Evolutionary conservation across 164 flowering plant genomes (phyloP), one percentile per base, ranked within the genome.

Genomic region (Magnolia changhungtana): DNA sequence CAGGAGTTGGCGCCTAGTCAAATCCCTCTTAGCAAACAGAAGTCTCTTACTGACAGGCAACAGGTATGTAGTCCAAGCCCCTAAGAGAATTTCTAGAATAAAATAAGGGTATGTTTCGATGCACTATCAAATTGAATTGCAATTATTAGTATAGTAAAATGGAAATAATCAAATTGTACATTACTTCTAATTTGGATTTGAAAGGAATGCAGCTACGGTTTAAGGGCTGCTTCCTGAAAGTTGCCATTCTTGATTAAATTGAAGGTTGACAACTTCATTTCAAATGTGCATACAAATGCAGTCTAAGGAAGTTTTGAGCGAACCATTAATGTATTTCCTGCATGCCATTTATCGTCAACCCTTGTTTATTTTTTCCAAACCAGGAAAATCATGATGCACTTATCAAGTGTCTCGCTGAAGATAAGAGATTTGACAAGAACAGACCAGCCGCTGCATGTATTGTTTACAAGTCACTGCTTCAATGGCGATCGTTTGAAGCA

Each of bases 401-500:
- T 14, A 85, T 92, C 81, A 91, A 90, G 81, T 91, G 93, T 64
- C 87, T 92, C n/a, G 51, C 81, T 67, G 90, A 91, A 79, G 92
- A 91, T 50, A 88, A 84, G 73, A 61, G 83, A 72, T 92, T 92
- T 81, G 88, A 88, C 72, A 85, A 87, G 75, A 82, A 78, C 63
- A 88, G 83, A 75, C 90, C 97, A 27, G 88, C 82, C 18, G 88
- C 92, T 67, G 92, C 95, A 7, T 90, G 86, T 69, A 79, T 87
- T 61, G 87, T 91, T 5, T 91, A 86, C 78, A 91, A 86, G 82
- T 78, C 88, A 77, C 90, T 92, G 80, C 84, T 91, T 78, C 97
- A 91, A 31, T 92, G 97, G 97, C 84, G 92, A 84, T 89, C 95
- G 59, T 91, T 91, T 83, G 95, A 92, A 79, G 92, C 92, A 82